Evolutionary conservation across 768 basidiomycete species (phyloP), one percentile per base, ranked within the genome.

Genomic region (Hydnum rufescens): DNA sequence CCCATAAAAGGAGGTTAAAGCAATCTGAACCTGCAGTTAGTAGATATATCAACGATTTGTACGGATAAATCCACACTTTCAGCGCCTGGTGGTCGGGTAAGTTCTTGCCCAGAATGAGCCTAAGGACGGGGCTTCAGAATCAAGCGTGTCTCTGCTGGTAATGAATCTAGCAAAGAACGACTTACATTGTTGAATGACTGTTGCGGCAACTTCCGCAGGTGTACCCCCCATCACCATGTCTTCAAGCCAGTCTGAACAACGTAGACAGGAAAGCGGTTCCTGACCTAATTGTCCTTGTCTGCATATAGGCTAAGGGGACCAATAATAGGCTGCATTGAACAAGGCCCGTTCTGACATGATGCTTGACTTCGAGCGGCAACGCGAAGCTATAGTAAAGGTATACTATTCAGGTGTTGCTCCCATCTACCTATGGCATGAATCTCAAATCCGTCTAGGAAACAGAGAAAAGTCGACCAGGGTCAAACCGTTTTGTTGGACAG

Each of bases 401-500:
- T 22, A 47, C 32, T 26, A 31, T 31, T 50, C 16, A 18, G 16
- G 16, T 30, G 16, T 32, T 34, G 13, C 44, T 25, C 13, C 26
- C 44, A 8, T 13, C 26, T 28, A 39, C 34, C 8, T 39, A 39
- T 39, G 34, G 8, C 34, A 8, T 39, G 8, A 8, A 13, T 8
- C 19, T 19, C 26, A 13, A 26, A 26, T 29, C 3, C 19, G 6
- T 29, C 5, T 50, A 68, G 62, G 90, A 95, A 67, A 90, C 89
- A 2, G 86, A 93, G 69, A n/a, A 90, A 65, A 80, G 85, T 34
- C 81, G 88, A 29, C 85, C 89, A 3, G 84, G 86, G 0, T 67
- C 76, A 2, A 80, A 82, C 62, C 82, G 90, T 55, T 97, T 97
- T 65, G 84, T 93, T 32, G 87, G 88, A 1, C 86, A 92, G 64